Evolutionary conservation across 1,284 basidiomycete genomes (phyloP), one percentile per base, ranked within the genome.

Genomic region (Sporisorium iseilematis-ciliati): DNA sequence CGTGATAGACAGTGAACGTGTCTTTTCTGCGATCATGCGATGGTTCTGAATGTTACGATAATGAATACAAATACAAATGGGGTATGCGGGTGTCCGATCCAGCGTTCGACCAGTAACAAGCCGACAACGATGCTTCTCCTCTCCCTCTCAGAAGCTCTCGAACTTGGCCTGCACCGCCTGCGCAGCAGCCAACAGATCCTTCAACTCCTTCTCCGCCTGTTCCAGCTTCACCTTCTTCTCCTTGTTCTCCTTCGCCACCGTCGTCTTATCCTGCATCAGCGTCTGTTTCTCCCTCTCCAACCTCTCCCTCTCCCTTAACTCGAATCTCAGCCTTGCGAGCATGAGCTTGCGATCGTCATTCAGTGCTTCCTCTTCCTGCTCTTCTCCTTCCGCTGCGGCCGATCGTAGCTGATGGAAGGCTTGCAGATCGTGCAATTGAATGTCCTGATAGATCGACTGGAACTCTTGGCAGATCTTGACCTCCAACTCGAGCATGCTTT

Each of bases 361-460:
- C 35, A 42, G 12, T 11, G 61, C 61, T 2, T 41, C 51, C 1
- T 63, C 51, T 25, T 46, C 50, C 8, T 65, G 46, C 16, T 54
- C 42, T 10, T 31, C 50, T 23, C 4, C 21, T 11, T 29, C 4
- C 5, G 6, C 4, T 4, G 25, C 14, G 49, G 49, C 14, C 18
- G 57, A 21, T 23, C 52, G 46, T 7, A 70, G 29, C 4, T 29
- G 18, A 4, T 52, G 42, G 23, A 71, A 75, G 33, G 65, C 74
- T 38, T 68, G 62, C 40, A 65, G 21, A 2, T 52, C 12, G 18
- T 72, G 74, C 18, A 76, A 52, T 20, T 65, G 51, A 48, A 76
- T 72, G n/a, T 63, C 65, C 46, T 72, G 74, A 31, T 45, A 76
- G 62, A 76, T 72, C 18, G 69, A 72, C 45, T 76, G 74, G 46